A percentile compares a stretch with the other conserved stretches of the same genome.
phyloP scores from a whole-genome alignment of 192 early-diverging fungal genomes.

The Paraglomus brasilianum region DNA sequence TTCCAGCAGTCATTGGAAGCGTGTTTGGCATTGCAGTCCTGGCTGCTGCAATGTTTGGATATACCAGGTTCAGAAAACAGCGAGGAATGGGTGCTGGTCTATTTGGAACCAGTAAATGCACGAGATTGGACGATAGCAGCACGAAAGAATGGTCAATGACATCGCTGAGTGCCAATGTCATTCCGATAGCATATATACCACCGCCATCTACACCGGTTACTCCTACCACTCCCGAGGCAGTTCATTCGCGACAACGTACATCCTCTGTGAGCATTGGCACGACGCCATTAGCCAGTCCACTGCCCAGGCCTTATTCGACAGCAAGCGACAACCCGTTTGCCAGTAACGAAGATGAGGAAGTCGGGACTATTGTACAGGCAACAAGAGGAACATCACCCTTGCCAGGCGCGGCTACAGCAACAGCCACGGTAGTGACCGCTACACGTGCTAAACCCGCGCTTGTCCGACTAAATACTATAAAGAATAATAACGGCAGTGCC shows the following conservation, averaged over 20 bases:
- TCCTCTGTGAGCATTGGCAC: conserved; percentile 14
- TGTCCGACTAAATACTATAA: conserved; percentile 24
- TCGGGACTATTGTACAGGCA: conserved; percentile 16
- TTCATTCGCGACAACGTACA: not conserved
- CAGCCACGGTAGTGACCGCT: conserved; percentile 16
- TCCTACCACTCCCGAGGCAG: not conserved
- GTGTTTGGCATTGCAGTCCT: conserved; percentile 11
- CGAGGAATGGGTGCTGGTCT: not conserved
- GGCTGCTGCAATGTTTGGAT: not conserved
- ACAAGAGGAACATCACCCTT: conserved; percentile 1
- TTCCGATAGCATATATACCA: conserved; percentile 32
- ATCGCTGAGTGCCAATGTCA: conserved; percentile 17
- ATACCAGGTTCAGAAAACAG: not conserved
- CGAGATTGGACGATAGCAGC: not conserved
- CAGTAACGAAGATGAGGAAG: conserved; percentile 12
- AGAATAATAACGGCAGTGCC: not conserved
- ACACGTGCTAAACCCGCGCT: conserved; percentile 26
- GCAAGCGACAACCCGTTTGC: not conserved
- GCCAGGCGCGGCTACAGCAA: not conserved
- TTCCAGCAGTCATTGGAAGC: conserved; percentile 20
- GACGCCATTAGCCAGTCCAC: conserved; percentile 24
- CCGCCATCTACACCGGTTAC: not conserved
- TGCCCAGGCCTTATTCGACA: not conserved
- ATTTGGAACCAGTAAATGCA: not conserved
- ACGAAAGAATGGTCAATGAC: not conserved